Conservation (phyloP, 495 filamentous ascomycete genomes). For the Neurospora sp. region DNA sequence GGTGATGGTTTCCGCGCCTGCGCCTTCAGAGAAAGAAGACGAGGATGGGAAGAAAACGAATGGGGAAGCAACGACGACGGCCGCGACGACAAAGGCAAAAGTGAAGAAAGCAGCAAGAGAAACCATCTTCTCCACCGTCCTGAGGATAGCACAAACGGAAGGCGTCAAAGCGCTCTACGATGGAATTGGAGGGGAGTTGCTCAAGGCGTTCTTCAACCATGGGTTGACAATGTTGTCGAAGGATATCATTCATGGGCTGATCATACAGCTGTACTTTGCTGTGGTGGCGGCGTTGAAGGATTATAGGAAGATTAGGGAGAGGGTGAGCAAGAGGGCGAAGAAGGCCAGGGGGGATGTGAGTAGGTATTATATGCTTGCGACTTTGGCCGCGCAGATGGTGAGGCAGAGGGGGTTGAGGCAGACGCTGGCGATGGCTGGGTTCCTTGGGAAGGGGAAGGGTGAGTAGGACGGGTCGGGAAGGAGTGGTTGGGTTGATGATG, state of each 20-base stretch:
- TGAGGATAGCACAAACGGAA: slow-evolving; percentile 53
- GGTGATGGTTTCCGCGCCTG: slow-evolving; percentile 44
- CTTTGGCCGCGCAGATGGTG: background rate
- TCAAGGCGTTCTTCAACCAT: slow-evolving; percentile 80
- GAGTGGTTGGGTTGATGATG: background rate
- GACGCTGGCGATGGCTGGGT: background rate
- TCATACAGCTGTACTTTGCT: slow-evolving; percentile 60
- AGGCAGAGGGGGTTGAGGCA: background rate
- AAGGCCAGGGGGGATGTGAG: background rate
- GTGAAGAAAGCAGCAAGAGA: slow-evolving; percentile 16
- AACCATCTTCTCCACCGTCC: slow-evolving; percentile 54
- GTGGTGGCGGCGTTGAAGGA: slow-evolving; percentile 23
- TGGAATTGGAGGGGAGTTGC: slow-evolving; percentile 63
- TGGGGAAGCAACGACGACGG: background rate
- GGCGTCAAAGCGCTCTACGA: slow-evolving; percentile 65
- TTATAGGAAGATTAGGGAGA: slow-evolving; percentile 10
- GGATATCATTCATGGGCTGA: slow-evolving; percentile 62
- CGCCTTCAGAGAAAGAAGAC: too few species aligned
- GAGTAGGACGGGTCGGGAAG: background rate
- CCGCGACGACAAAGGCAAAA: too few species aligned
- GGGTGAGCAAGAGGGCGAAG: slow-evolving; percentile 6
- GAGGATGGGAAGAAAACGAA: background rate
- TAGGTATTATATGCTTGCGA: background rate
- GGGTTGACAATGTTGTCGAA: slow-evolving; percentile 88
- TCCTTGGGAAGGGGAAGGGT: background rate